Percentiles rank a stretch among this genome's conserved stretches.
Evolutionary conservation across 1,284 basidiomycete species (phyloP).

Genomic region (Leccinum subrobustum): DNA sequence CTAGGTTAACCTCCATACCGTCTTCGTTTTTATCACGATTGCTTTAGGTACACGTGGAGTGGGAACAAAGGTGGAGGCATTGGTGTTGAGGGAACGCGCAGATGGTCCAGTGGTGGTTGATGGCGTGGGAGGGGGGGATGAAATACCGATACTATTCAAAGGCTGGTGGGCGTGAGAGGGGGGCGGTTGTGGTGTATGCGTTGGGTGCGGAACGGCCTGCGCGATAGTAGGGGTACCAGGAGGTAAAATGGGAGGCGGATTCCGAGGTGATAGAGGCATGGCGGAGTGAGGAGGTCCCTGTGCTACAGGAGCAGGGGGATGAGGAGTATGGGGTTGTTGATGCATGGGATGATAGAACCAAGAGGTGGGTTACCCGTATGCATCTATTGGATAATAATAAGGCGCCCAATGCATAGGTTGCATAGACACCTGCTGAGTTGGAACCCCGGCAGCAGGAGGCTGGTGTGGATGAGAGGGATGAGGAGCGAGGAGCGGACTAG

Average conservation of each 20-base stretch:
- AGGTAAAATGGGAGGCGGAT: constrained; percentile 51
- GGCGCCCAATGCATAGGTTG: constrained; percentile 32
- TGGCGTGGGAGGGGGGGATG: constrained; percentile 71
- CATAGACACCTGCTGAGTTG: constrained; percentile 41
- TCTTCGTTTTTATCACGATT: constrained; percentile 45
- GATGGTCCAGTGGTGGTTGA: constrained; percentile 44
- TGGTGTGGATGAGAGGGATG: constrained; percentile 49
- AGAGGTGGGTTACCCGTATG: constrained; percentile 24
- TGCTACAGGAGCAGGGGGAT: constrained; percentile 25
- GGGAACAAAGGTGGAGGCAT: constrained; percentile 66
- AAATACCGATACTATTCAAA: constrained; percentile 47
- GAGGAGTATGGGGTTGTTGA: constrained; percentile 39
- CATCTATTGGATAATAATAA: constrained; percentile 32
- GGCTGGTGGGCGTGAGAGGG: constrained; percentile 51
- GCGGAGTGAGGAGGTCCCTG: constrained; percentile 43
- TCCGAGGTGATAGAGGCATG: constrained; percentile 65
- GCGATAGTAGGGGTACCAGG: constrained; percentile 63
- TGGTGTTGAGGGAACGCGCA: constrained; percentile 52
- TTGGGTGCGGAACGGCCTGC: constrained; percentile 48
- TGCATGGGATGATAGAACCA: constrained; percentile 39
- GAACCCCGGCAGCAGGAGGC: constrained; percentile 47
- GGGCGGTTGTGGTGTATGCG: constrained; percentile 51
- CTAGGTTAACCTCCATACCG: constrained; percentile 60
- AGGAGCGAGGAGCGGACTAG: constrained; percentile 63
- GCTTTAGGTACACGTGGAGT: constrained; percentile 25